Evolutionary conservation across 2,329 filamentous ascomycete genomes (phyloP).

Genomic region (Lachnellula occidentalis): DNA sequence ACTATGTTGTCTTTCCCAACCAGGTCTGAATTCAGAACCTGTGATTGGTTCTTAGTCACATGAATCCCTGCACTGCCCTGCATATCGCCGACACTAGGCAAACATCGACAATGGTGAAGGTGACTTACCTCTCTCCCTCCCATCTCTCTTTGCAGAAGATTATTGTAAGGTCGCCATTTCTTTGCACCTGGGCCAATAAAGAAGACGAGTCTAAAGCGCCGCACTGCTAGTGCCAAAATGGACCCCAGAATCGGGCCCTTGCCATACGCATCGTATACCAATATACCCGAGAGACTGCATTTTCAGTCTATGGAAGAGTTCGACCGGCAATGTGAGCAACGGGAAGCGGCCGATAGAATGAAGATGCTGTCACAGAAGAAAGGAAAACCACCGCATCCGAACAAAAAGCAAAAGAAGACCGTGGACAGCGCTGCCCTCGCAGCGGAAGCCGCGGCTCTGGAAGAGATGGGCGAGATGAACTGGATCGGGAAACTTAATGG

Average conservation of each 20-base stretch:
- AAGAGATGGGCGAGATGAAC: slow-evolving; percentile 24
- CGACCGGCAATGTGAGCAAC: slow-evolving; percentile 9
- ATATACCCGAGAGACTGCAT: neutral
- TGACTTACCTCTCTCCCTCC: neutral
- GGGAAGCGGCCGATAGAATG: slow-evolving; percentile 1
- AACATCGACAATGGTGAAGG: too few relatives aligned
- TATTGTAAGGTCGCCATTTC: neutral
- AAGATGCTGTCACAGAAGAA: neutral
- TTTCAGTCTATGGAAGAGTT: slow-evolving; percentile 15
- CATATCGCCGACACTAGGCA: too few relatives aligned
- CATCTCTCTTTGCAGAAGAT: neutral
- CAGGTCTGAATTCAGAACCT: too few relatives aligned
- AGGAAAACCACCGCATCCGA: neutral
- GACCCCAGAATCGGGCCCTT: neutral
- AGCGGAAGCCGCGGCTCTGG: slow-evolving; percentile 14
- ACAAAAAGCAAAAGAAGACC: slow-evolving; percentile 12
- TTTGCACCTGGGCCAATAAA: too few relatives aligned
- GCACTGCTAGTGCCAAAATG: neutral
- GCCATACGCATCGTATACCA: neutral
- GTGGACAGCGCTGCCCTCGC: slow-evolving; percentile 8
- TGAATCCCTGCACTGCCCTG: too few relatives aligned
- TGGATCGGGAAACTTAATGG: slow-evolving; percentile 29
- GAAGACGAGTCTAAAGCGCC: neutral
- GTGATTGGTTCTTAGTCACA: too few relatives aligned
- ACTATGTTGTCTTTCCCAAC: too few relatives aligned